Base-by-base conservation (phyloP, 371 early-diverging fungal species). In the Syncephalis plumigaleata region DNA sequence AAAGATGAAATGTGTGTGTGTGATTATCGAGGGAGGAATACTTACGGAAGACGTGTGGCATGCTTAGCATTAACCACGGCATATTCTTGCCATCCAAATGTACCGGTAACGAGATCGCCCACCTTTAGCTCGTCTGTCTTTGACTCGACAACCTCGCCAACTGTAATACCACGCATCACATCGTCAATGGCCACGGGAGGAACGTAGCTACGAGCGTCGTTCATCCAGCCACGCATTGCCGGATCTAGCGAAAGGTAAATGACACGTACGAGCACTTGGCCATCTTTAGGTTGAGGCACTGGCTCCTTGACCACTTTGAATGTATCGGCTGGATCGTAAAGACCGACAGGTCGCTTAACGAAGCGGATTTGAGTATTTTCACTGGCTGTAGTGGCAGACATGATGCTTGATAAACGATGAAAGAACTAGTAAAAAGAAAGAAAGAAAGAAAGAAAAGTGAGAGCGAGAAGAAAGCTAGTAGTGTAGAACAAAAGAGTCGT, bases 201-300 rank as follows among this genome's bases (percentile, higher is more conserved):
- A 9, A 47, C 52, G 53, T 57, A 64, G 57, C 57, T 60, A 39
- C 61, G 63, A 15, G 49, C 47, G 44, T 63, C 55, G 31, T 55
- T 56, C 63, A 64, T 55, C 64, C 64, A 64, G 18, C 61, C 59
- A 11, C 64, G 20, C 60, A 58, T 60, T 45, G 58, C 64, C 23
- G 76, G 76, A 43, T 75, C 75, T 24, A 75, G 56, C 2, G 68
- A 68, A 42, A 75, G 25, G 55, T 56, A 75, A 39, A 64, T 57
- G 48, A 59, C 55, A 59, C 70, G 65, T 51, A 71, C 54, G 17
- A 71, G 48, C 37, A 75, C 50, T 17, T 67, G 56, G 22, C 58
- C 62, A 9, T 62, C 58, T 3, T 54, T 57, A 18, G 21, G 13
- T 11, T 25, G 36, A 20, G 53, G 48, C 1, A 52, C 23, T 1